Evolutionary conservation across 352 stramenopile species (phyloP).

Genomic region (Phytophthora meadii): DNA sequence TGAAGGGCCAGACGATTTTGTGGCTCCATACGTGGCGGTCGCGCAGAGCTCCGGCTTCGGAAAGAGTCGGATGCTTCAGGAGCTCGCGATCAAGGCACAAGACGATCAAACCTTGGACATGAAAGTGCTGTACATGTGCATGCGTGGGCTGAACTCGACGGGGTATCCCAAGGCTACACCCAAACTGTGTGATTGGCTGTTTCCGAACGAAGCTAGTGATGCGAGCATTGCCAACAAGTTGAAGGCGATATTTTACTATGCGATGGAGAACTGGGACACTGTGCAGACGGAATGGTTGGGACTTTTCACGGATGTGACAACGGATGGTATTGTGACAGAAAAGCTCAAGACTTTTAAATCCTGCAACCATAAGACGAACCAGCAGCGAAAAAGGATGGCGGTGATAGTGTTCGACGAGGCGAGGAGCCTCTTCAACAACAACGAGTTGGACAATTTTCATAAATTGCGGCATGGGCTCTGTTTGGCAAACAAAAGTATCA

Average conservation of each 20-base stretch:
- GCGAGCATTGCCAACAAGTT: neutral
- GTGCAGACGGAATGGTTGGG: slow-evolving; percentile 7
- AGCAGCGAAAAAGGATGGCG: neutral
- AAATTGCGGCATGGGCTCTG: neutral
- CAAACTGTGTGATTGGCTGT: slow-evolving; percentile 12
- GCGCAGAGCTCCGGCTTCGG: slow-evolving; percentile 23
- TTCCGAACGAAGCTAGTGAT: neutral
- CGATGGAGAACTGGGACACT: neutral
- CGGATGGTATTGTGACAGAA: neutral
- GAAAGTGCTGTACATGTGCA: slow-evolving; percentile 23
- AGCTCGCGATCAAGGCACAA: slow-evolving; percentile 10
- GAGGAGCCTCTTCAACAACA: neutral
- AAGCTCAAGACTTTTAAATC: neutral
- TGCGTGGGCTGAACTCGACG: slow-evolving; percentile 6
- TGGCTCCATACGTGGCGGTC: slow-evolving; percentile 12
- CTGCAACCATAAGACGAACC: too few relatives aligned
- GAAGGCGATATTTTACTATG: slow-evolving; percentile 1
- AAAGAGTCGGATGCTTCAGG: slow-evolving; percentile 16
- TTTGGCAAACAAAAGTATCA: neutral
- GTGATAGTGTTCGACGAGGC: slow-evolving; percentile 19
- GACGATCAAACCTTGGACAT: neutral
- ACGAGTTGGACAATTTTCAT: neutral
- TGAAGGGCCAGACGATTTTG: neutral
- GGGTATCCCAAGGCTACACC: slow-evolving; percentile 6
- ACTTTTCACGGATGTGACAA: slow-evolving; percentile 2